Evolutionary conservation across 495 filamentous ascomycete species (phyloP).

Genomic region (Oleoguttula mirabilis): DNA sequence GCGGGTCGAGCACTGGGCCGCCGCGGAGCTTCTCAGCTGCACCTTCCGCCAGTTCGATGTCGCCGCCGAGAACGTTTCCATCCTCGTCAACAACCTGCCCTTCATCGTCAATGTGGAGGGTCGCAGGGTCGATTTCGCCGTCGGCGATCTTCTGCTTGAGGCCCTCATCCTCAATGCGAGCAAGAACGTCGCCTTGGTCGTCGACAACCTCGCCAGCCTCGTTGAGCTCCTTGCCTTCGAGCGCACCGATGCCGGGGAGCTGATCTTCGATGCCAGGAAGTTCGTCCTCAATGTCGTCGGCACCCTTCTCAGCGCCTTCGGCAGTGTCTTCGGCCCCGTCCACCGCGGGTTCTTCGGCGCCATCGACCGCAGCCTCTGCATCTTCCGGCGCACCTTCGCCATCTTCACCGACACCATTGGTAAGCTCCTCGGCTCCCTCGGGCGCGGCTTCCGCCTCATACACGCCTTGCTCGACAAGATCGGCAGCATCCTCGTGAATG

Average conservation of each 20-base stretch:
- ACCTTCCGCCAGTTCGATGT: slow-evolving; percentile 34
- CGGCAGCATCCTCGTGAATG: slow-evolving; percentile 30
- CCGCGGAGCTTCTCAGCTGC: slow-evolving; percentile 32
- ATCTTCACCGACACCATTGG: slow-evolving; percentile 14
- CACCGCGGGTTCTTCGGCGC: too few relatives aligned
- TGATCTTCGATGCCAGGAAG: slow-evolving; percentile 32
- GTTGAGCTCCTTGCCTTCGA: slow-evolving; percentile 50
- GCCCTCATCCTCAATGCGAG: slow-evolving; percentile 30
- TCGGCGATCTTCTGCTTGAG: slow-evolving; percentile 22
- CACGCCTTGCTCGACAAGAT: slow-evolving; percentile 31
- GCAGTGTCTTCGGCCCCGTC: slow-evolving; percentile 21
- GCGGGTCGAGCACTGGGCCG: slow-evolving; percentile 30
- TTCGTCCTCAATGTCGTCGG: slow-evolving; percentile 24
- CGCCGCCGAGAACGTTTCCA: slow-evolving; percentile 48
- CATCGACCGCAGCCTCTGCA: slow-evolving; percentile 20
- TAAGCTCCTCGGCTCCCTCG: slow-evolving; percentile 27
- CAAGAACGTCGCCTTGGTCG: slow-evolving; percentile 31
- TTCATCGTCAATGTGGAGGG: slow-evolving; percentile 46
- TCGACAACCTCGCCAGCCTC: slow-evolving; percentile 42
- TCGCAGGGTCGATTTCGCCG: slow-evolving; percentile 28
- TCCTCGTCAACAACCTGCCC: slow-evolving; percentile 51
- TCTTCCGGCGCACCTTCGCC: slow-evolving; percentile 21
- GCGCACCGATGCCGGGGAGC: slow-evolving; percentile 43
- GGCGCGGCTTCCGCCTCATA: slow-evolving; percentile 25
- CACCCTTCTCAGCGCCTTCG: slow-evolving; percentile 19